A percentile compares a stretch with the other conserved stretches of the same genome.
These are phyloP conservation scores for Trichosporon coremiiforme DNA, from an alignment of 1,284 basidiomycete genomes.

Conservation along the genomic window DNA sequence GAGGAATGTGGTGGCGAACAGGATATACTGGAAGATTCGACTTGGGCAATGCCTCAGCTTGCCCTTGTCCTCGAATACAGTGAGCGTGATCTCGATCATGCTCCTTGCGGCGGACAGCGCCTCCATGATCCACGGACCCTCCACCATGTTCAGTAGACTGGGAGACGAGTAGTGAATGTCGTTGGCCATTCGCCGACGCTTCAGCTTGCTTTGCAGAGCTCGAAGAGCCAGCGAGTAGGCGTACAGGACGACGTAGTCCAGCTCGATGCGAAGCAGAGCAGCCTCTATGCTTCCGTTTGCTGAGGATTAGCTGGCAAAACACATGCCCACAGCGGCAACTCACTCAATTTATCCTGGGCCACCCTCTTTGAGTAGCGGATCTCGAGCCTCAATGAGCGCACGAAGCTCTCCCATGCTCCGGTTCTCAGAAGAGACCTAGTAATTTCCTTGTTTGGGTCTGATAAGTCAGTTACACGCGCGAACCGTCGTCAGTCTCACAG, in stretches of 20 bases:
- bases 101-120: slow-evolving; percentile 24
- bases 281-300: slow-evolving; percentile 24
- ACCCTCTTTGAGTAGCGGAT: slow-evolving; percentile 24
- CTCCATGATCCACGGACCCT: slow-evolving; percentile 32
- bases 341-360: slow-evolving; percentile 23
- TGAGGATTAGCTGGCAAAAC: background rate
- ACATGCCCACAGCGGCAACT: background rate
- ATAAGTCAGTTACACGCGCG: background rate
- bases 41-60: slow-evolving; percentile 26
- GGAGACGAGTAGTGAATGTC: slow-evolving; percentile 27
- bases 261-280: slow-evolving; percentile 25
- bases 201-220: slow-evolving; percentile 28
- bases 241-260: slow-evolving; percentile 30
- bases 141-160: slow-evolving; percentile 29
- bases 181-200: slow-evolving; percentile 17
- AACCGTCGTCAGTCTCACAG: background rate
- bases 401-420: slow-evolving; percentile 27
- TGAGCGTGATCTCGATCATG: slow-evolving; percentile 28
- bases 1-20: slow-evolving; percentile 30
- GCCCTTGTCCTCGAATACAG: slow-evolving; percentile 23
- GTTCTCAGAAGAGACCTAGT: slow-evolving; percentile 24
- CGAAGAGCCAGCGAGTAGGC: slow-evolving; percentile 27
- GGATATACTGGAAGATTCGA: slow-evolving; percentile 28
- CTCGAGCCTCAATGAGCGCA: slow-evolving; percentile 24
- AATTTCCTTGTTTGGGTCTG: slow-evolving; percentile 26